These are phyloP conservation scores for Talaromyces sp. DNA, from an alignment of 2,329 filamentous ascomycete species.

Conservation along the genomic window DNA sequence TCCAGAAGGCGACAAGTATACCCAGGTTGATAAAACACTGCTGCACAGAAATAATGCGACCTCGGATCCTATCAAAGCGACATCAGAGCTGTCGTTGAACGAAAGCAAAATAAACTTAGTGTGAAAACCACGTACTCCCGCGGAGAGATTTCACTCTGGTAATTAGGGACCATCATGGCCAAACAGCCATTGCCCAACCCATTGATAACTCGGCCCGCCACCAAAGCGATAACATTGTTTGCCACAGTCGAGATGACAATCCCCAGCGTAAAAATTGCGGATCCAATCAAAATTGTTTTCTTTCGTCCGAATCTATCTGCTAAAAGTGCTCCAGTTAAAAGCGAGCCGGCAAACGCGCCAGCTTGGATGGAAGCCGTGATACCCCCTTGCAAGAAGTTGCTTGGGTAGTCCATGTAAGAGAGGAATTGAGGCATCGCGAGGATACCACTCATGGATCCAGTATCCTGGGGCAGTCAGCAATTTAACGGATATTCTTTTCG, in stretches of 20 bases:
- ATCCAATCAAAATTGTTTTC: constrained; percentile 39
- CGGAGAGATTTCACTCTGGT: constrained; percentile 16
- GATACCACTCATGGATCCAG: constrained; percentile 18
- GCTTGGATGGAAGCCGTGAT: constrained; percentile 47
- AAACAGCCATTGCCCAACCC: constrained; percentile 22
- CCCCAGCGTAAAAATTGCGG: constrained; percentile 44
- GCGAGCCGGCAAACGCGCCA: constrained; percentile 44
- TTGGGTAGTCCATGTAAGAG: constrained; percentile 20
- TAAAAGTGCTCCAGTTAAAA: constrained; percentile 39
- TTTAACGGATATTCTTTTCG: background rate
- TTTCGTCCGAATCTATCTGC: constrained; percentile 42
- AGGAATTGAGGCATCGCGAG: constrained; percentile 20
- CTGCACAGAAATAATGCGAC: constrained; percentile 18
- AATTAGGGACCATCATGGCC: constrained; percentile 20
- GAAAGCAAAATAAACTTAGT: too few relatives aligned
- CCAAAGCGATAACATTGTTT: constrained; percentile 22
- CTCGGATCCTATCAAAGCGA: constrained; percentile 13
- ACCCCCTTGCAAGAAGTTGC: constrained; percentile 21
- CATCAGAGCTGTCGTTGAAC: background rate
- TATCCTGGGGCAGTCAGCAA: constrained; percentile 11
- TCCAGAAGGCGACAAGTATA: constrained; percentile 9
- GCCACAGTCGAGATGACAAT: constrained; percentile 22
- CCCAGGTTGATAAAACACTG: constrained; percentile 21
- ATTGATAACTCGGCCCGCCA: constrained; percentile 27
- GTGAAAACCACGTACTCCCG: constrained; percentile 9